Conservation (phyloP, 768 basidiomycete species). For the Suillus occidentalis region DNA sequence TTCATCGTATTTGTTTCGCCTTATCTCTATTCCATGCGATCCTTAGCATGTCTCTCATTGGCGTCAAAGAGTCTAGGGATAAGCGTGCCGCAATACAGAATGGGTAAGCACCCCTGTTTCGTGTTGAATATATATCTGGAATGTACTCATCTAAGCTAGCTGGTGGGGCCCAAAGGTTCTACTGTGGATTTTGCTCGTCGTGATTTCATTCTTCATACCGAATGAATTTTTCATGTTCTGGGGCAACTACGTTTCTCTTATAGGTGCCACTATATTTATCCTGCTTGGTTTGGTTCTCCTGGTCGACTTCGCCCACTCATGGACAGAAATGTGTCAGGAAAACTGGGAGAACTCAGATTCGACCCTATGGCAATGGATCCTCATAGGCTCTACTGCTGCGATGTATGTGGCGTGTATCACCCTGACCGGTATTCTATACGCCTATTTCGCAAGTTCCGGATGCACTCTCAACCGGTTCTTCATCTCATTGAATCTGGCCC, state of each 20-base stretch:
- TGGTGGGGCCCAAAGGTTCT: constrained; percentile 99
- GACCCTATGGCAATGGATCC: constrained; percentile 93
- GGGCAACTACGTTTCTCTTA: constrained; percentile 89
- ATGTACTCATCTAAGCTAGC: constrained; percentile 40
- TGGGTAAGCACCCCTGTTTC: constrained; percentile 54
- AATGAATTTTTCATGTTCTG: constrained; percentile 98
- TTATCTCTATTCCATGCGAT: constrained; percentile 86
- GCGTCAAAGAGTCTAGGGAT: constrained; percentile 86
- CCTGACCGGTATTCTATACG: constrained; percentile 86
- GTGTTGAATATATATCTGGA: constrained; percentile 5
- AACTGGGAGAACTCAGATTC: constrained; percentile 91
- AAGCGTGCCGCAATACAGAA: constrained; percentile 97
- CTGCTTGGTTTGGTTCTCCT: constrained; percentile 95
- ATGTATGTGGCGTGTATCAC: constrained; percentile 86
- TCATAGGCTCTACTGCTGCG: constrained; percentile 87
- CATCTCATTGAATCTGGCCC: constrained; percentile 89
- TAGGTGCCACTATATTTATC: constrained; percentile 94
- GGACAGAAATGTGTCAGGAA: constrained; percentile 95
- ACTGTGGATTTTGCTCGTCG: constrained; percentile 81
- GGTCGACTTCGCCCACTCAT: constrained; percentile 97
- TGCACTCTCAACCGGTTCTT: constrained; percentile 96
- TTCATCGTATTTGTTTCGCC: constrained; percentile 97
- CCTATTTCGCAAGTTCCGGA: constrained; percentile 83
- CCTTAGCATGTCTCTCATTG: constrained; percentile 75
- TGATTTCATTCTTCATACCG: constrained; percentile 89